Evolutionary conservation across 805 yeast genomes (phyloP).

Genomic region (Ascoidea rubescens): DNA sequence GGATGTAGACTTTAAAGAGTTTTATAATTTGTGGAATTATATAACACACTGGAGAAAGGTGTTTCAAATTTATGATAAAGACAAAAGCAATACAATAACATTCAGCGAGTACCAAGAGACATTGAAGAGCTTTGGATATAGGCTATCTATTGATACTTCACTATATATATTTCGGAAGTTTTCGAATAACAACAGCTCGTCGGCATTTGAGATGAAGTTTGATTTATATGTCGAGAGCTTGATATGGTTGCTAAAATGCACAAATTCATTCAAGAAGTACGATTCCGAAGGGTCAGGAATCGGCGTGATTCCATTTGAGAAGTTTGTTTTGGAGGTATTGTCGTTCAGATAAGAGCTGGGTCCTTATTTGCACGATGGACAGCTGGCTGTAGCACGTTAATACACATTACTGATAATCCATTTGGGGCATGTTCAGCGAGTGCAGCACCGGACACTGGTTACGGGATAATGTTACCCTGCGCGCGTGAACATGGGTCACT

Average conservation of each 20-base stretch:
- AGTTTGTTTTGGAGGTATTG: constrained; percentile 41
- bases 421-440: neutral
- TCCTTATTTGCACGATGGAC: constrained; percentile 9
- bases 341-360: constrained; percentile 20
- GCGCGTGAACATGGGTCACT: no score
- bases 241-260: constrained; percentile 61
- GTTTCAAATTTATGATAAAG: constrained; percentile 47
- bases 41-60: constrained; percentile 53
- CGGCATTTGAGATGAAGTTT: constrained; percentile 36
- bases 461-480: neutral
- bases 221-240: constrained; percentile 74
- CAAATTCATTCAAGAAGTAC: constrained; percentile 65
- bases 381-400: neutral
- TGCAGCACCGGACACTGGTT: neutral
- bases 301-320: constrained; percentile 52
- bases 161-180: constrained; percentile 45
- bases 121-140: constrained; percentile 53
- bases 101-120: constrained; percentile 56
- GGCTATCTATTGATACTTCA: constrained; percentile 43
- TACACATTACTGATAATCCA: neutral
- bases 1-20: constrained; percentile 44
- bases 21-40: constrained; percentile 58
- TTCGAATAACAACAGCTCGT: constrained; percentile 12
- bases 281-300: constrained; percentile 66
- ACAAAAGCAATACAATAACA: constrained; percentile 45